Conservation (phyloP, 2,329 filamentous ascomycete genomes). For the Phaeosphaeria sp. region DNA sequence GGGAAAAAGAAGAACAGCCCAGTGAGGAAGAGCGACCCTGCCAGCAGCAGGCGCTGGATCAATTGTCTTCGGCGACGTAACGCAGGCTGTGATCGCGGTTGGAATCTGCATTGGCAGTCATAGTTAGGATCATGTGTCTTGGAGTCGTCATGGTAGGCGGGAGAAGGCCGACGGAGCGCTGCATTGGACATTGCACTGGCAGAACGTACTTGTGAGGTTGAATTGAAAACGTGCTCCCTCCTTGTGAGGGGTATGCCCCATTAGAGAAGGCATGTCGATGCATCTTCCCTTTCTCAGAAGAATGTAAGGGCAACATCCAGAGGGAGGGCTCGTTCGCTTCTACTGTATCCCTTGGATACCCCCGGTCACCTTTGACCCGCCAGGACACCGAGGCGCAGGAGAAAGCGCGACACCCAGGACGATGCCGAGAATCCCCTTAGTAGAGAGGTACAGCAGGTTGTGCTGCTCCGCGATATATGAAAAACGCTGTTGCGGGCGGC, state of each 20-base stretch:
- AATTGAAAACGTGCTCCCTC: conserved; percentile 79
- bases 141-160: conserved; percentile 23
- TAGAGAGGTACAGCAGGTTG: background rate
- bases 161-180: conserved; percentile 20
- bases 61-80: conserved; percentile 76
- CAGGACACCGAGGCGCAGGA: conserved; percentile 32
- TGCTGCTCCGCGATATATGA: background rate
- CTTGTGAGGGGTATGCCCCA: conserved; percentile 73
- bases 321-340: conserved; percentile 30
- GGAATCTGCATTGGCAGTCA: conserved; percentile 67
- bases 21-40: conserved; percentile 63
- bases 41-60: conserved; percentile 69
- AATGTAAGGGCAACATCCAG: conserved; percentile 68
- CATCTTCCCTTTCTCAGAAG: conserved; percentile 70
- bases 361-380: conserved; percentile 44
- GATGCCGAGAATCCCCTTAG: conserved; percentile 5
- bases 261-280: conserved; percentile 88
- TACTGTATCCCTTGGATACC: conserved; percentile 45
- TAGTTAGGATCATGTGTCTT: conserved; percentile 39
- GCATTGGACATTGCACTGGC: conserved; percentile 30
- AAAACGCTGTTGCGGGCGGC: conserved; percentile 1
- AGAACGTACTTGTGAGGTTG: conserved; percentile 80
- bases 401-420: conserved; percentile 18
- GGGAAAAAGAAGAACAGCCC: conserved; percentile 76
- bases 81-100: conserved; percentile 78